Base-by-base conservation (phyloP, 73 alveolate species). In the Paramecium caudatum region DNA sequence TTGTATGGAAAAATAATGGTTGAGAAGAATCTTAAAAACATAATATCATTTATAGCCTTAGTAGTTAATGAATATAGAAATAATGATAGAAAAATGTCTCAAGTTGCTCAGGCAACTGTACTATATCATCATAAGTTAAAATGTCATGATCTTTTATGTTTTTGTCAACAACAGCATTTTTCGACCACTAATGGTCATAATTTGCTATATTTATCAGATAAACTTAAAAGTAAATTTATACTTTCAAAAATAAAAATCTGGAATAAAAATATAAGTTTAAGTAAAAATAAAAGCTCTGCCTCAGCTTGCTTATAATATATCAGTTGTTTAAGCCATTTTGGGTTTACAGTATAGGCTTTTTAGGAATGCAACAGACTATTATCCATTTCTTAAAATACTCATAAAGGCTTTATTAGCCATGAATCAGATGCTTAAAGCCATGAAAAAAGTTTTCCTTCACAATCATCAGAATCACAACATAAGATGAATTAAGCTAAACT, bases 331-430 rank as follows among this genome's bases (percentile, higher is more conserved):
- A 74, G 19, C 43, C 39, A 41, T 23, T 74, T 39, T 43, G 88
- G 65, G 6, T 45, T 41, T 17, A 74, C 69, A 1, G 43, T 68
- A 3, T 19, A 23, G 16, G 88, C 88, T 41, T 74, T 74, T 74
- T 45, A 74, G 32, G 62, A 74, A 39, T 74, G 88, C 15, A 74
- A 74, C 19, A 25, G 68, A 13, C 8, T 74, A 33, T 74, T 43
- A 21, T 74, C 62, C 16, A 17, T 37, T 39, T 74, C 43, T 8
- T 7, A 21, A 16, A 45, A 74, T 8, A 3, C 19, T 6, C 36
- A 41, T 74, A 74, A 19, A 15, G 68, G 88, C 8, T 74, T 41
- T 74, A 13, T 37, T 9, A 74, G 68, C 9, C 39, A 23, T 16
- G 21, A 17, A 15, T 41, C 88, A 1, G 10, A 30, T 0, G 27